These are phyloP conservation scores for Oryza officinalis DNA, from an alignment of 176 grass and related monocot genomes.

Conservation along the genomic window DNA sequence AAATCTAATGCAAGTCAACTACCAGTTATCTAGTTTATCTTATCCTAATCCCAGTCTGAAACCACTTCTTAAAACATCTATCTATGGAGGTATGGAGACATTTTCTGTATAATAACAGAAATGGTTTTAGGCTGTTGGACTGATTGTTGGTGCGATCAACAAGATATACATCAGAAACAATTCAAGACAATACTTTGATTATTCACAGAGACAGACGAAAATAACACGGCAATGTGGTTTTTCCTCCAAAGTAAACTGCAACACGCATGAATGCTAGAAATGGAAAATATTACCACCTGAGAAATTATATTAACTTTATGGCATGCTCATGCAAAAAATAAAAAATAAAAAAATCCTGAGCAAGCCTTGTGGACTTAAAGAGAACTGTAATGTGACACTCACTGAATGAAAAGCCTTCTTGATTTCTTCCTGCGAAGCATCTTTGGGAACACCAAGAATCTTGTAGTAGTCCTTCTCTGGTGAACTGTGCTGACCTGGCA, in stretches of 20 bases:
- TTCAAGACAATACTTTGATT: constrained; percentile 6
- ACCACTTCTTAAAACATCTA: background rate
- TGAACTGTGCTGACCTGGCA: constrained; percentile 51
- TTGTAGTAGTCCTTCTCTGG: constrained; percentile 77
- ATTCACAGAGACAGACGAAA: constrained; percentile 13
- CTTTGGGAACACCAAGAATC: constrained; percentile 75
- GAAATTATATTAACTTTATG: constrained; percentile 8
- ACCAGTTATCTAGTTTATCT: constrained; percentile 23
- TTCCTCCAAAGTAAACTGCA: constrained; percentile 5
- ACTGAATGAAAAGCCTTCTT: constrained; percentile 95
- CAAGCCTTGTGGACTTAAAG: background rate
- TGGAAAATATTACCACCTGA: background rate
- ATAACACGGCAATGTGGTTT: background rate
- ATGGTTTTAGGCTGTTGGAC: background rate
- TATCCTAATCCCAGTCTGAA: constrained; percentile 23
- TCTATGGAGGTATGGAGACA: background rate
- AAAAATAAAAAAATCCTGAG: background rate
- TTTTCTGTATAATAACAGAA: constrained; percentile 17
- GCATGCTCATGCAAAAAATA: constrained; percentile 10
- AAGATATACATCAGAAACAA: background rate
- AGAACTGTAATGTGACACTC: constrained; percentile 48
- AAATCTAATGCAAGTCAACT: background rate
- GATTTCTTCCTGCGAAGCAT: constrained; percentile 81
- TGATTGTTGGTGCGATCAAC: constrained; percentile 12
- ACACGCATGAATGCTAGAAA: constrained; percentile 3